Percentiles rank a stretch among this genome's conserved stretches.
Conservation (phyloP, 495 filamentous ascomycete species). For the Podospora anserina region DNA sequence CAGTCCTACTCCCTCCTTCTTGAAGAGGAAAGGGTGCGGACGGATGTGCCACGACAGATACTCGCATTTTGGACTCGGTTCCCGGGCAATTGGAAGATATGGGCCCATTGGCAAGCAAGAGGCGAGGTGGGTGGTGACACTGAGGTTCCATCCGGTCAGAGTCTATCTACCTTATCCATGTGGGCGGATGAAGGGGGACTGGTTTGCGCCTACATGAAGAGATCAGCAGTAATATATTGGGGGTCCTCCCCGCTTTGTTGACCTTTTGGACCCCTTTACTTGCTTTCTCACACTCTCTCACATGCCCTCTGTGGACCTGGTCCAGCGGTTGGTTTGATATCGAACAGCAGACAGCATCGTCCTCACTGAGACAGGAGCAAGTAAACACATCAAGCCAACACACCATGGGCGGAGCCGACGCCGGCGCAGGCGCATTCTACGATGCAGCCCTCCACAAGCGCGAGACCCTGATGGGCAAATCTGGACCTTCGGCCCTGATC, state of each 20-base stretch:
- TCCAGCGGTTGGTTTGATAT: neutral
- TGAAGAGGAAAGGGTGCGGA: neutral
- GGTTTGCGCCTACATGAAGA: neutral
- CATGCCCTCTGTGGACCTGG: neutral
- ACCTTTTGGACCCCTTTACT: neutral
- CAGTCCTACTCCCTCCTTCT: neutral
- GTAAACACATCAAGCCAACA: neutral
- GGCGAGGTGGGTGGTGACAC: neutral
- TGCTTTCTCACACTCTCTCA: neutral
- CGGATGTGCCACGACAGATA: neutral
- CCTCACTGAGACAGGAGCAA: no score
- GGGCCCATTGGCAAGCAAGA: neutral
- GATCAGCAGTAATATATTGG: neutral
- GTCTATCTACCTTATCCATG: neutral
- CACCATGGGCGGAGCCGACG: slow-evolving; percentile 38
- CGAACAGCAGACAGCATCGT: no score
- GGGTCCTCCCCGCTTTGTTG: neutral
- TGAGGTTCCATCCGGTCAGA: neutral
- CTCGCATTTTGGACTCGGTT: slow-evolving; percentile 10
- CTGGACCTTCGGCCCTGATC: slow-evolving; percentile 61
- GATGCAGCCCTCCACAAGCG: slow-evolving; percentile 64
- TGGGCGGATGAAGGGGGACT: neutral
- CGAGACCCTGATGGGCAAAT: slow-evolving; percentile 59
- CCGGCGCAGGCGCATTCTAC: slow-evolving; percentile 45
- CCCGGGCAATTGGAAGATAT: slow-evolving; percentile 22